Conservation (phyloP, 768 basidiomycete species). For the Tylopilus felleus region DNA sequence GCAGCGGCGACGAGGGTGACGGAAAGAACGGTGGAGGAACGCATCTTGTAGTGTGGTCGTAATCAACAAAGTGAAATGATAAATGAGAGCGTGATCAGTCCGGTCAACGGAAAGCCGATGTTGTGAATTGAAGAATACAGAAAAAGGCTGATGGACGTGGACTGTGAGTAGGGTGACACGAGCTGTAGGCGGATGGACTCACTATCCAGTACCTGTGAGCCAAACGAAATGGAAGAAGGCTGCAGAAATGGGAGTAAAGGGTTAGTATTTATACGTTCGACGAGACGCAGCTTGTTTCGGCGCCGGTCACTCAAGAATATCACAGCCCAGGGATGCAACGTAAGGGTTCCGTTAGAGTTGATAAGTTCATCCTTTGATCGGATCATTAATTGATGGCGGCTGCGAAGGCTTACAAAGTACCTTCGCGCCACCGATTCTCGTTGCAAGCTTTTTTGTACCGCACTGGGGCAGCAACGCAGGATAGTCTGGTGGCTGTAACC, state of each 20-base stretch:
- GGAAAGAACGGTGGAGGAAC: not conserved
- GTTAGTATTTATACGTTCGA: not conserved
- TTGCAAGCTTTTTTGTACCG: too few species aligned
- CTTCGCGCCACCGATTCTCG: too few species aligned
- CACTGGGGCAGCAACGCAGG: too few species aligned
- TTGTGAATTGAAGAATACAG: not conserved
- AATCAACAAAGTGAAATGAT: not conserved
- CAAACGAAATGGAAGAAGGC: not conserved
- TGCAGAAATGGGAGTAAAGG: not conserved
- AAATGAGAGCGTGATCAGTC: not conserved
- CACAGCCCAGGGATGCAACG: too few species aligned
- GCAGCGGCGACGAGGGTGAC: not conserved
- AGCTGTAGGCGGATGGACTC: not conserved
- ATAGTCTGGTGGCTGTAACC: too few species aligned
- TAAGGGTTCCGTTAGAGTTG: too few species aligned
- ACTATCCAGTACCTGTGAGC: not conserved
- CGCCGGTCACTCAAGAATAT: too few species aligned
- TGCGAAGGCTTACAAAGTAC: too few species aligned
- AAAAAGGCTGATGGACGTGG: not conserved
- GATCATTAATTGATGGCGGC: too few species aligned
- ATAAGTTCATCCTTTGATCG: too few species aligned
- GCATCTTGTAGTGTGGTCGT: not conserved
- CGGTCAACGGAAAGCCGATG: not conserved
- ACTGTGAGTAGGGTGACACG: not conserved
- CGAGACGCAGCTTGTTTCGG: not conserved